Conservation (phyloP, 352 stramenopile genomes). For the Pythium volutum region DNA sequence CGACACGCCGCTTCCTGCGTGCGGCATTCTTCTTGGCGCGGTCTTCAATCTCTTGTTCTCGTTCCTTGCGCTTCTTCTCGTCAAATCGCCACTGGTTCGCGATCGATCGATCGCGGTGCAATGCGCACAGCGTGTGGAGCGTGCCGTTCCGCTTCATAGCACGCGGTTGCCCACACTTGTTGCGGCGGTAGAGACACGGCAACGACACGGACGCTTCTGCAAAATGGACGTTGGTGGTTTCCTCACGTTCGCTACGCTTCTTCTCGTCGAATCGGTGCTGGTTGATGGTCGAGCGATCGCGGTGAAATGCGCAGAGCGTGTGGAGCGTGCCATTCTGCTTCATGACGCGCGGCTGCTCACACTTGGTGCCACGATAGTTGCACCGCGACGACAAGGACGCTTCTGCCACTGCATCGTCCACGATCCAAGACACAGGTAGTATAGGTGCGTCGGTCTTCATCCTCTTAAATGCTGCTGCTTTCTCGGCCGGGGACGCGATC, state of each 20-base stretch:
- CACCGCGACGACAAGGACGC: slow-evolving; percentile 2
- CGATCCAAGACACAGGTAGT: too few species aligned
- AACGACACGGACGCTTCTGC: not conserved
- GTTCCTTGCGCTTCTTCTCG: slow-evolving; percentile 12
- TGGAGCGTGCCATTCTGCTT: slow-evolving; percentile 21
- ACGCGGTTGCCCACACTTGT: slow-evolving; percentile 5
- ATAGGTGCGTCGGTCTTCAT: too few species aligned
- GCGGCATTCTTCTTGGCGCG: not conserved
- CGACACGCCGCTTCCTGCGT: not conserved
- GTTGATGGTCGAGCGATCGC: slow-evolving; percentile 17
- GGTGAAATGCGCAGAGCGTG: slow-evolving; percentile 21
- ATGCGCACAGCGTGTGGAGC: slow-evolving; percentile 21
- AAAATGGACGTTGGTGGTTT: too few species aligned
- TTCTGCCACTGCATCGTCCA: not conserved
- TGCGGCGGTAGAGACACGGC: slow-evolving; percentile 10
- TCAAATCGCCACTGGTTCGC: slow-evolving; percentile 21
- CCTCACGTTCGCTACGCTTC: slow-evolving; percentile 3
- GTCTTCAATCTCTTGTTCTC: not conserved
- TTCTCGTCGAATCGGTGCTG: slow-evolving; percentile 20
- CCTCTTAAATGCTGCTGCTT: not conserved
- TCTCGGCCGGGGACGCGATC: not conserved
- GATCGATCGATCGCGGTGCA: slow-evolving; percentile 21
- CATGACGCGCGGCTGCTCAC: not conserved
- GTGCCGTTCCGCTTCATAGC: slow-evolving; percentile 14
- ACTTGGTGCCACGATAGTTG: slow-evolving; percentile 9